A percentile compares a stretch with the other conserved stretches of the same genome.
phyloP scores from a whole-genome alignment of 164 flowering plant genomes.

The Chimonanthus praecox region DNA sequence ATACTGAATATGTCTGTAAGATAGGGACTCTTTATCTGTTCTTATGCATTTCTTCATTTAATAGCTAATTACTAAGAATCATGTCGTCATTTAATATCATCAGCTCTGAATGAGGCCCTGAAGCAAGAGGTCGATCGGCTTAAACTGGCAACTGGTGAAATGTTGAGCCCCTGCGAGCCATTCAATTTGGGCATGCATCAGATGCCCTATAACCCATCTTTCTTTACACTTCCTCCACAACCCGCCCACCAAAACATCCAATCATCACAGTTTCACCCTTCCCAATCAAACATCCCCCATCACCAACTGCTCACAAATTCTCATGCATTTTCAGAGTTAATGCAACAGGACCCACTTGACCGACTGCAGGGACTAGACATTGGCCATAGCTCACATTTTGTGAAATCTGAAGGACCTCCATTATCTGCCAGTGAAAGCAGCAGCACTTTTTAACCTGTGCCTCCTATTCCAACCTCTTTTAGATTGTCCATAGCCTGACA shows the following conservation, averaged over 20 bases:
- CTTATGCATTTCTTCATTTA: no score
- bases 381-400: slow-evolving; percentile 46
- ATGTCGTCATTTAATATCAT: slow-evolving; percentile 1
- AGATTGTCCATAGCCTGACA: slow-evolving; percentile 60
- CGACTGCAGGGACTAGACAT: slow-evolving; percentile 86
- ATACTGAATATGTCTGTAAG: no score
- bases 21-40: no score
- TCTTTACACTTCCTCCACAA: slow-evolving; percentile 44
- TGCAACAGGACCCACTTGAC: slow-evolving; percentile 74
- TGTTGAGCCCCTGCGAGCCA: slow-evolving; percentile 37
- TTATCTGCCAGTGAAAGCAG: slow-evolving; percentile 84
- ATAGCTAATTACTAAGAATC: neutral
- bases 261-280: slow-evolving; percentile 42
- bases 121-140: slow-evolving; percentile 85
- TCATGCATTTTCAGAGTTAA: slow-evolving; percentile 42
- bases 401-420: slow-evolving; percentile 75
- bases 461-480: slow-evolving; percentile 1
- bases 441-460: slow-evolving; percentile 41
- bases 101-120: slow-evolving; percentile 79
- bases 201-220: slow-evolving; percentile 35
- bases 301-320: slow-evolving; percentile 36
- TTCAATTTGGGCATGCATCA: slow-evolving; percentile 66
- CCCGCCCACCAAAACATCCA: slow-evolving; percentile 32
- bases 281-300: slow-evolving; percentile 39
- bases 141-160: slow-evolving; percentile 70